Evolutionary conservation across 345 rosid genomes (phyloP).

Genomic region (Chamaenerion angustifolium): DNA sequence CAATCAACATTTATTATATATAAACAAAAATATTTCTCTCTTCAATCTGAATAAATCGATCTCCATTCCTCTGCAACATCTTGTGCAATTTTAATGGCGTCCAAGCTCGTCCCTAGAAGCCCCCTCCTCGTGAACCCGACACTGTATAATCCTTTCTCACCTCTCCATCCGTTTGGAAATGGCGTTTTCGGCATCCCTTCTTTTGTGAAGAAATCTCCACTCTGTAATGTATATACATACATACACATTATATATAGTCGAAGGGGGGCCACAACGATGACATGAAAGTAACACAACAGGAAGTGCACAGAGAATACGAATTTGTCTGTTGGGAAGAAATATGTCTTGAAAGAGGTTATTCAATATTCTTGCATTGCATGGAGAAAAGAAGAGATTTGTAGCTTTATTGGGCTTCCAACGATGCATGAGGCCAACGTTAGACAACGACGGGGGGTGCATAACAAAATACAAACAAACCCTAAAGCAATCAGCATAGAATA

Average conservation of each 20-base stretch:
- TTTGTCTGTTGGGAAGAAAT: constrained; percentile 7
- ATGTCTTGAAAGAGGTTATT: constrained; percentile 11
- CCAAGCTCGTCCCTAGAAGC: constrained; percentile 60
- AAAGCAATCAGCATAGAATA: constrained; percentile 5
- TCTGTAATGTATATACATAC: constrained; percentile 19
- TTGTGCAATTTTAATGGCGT: constrained; percentile 56
- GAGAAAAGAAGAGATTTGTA: constrained; percentile 26
- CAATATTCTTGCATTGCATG: constrained; percentile 23
- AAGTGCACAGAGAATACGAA: background rate
- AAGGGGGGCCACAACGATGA: constrained; percentile 1
- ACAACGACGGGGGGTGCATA: constrained; percentile 28
- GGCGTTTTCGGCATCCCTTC: constrained; percentile 76
- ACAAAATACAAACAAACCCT: constrained; percentile 27
- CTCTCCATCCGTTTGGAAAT: constrained; percentile 79
- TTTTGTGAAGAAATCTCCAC: constrained; percentile 45
- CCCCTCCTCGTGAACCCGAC: constrained; percentile 86
- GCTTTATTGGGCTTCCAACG: constrained; percentile 8
- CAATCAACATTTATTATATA: too few species aligned
- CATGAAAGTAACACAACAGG: constrained; percentile 10
- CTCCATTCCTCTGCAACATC: constrained; percentile 53
- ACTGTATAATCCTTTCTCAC: constrained; percentile 53
- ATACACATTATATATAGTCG: too few species aligned
- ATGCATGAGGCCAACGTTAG: constrained; percentile 24
- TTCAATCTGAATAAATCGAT: constrained; percentile 10
- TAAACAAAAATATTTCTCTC: too few species aligned